Evolutionary conservation across 352 stramenopile species (phyloP).

Genomic region (Globisporangium apiculatum): DNA sequence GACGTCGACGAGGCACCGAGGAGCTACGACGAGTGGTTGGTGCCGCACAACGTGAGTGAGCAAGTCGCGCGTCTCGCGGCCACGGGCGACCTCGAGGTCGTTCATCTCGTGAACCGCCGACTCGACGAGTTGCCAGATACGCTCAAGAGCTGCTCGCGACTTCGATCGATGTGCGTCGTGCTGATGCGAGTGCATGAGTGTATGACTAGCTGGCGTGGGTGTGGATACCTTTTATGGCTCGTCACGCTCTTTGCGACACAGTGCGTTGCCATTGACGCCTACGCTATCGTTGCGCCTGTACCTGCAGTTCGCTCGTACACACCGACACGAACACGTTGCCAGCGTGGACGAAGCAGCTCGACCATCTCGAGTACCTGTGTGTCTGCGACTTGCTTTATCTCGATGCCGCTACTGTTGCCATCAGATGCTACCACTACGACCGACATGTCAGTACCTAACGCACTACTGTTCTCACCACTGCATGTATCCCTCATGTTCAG

Average conservation of each 20-base stretch:
- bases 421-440: background rate
- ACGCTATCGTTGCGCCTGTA: background rate
- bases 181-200: no score
- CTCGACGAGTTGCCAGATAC: conserved; percentile 21
- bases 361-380: conserved; percentile 28
- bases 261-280: background rate
- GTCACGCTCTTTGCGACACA: no score
- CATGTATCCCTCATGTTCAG: background rate
- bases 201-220: no score
- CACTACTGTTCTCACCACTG: background rate
- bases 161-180: conserved; percentile 25
- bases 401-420: background rate
- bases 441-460: no score
- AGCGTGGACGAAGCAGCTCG: conserved; percentile 24
- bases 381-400: conserved; percentile 1
- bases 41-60: conserved; percentile 20
- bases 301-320: conserved; percentile 30
- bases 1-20: conserved; percentile 4
- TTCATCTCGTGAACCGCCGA: conserved; percentile 28
- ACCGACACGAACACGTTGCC: conserved; percentile 28
- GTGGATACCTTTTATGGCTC: no score
- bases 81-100: conserved; percentile 19
- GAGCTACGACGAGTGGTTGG: conserved; percentile 22
- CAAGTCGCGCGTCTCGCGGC: conserved; percentile 19
- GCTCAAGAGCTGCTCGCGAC: conserved; percentile 18